Evolutionary conservation across 2,329 filamentous ascomycete species (phyloP).

Genomic region (Alternaria ethzedia): DNA sequence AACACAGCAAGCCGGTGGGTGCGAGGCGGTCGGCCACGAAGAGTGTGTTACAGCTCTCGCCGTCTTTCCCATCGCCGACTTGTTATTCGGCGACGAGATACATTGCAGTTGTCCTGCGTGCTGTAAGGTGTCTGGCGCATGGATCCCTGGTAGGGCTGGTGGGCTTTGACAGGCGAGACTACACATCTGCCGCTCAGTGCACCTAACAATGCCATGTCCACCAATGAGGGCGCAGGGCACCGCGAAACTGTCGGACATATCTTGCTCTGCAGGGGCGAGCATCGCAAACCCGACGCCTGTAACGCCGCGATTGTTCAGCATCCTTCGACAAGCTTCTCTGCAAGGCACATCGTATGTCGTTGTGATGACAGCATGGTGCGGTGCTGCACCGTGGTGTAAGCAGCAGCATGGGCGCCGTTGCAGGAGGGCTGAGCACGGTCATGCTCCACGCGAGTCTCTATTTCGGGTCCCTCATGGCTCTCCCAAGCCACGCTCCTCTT

Average conservation of each 20-base stretch:
- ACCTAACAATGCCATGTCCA: conserved; percentile 23
- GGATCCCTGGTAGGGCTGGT: conserved; percentile 15
- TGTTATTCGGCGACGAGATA: conserved; percentile 15
- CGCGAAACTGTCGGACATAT: conserved; percentile 19
- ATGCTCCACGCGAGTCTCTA: conserved; percentile 32
- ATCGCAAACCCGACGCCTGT: conserved; percentile 5
- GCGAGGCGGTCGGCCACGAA: conserved; percentile 17
- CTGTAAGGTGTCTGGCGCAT: conserved; percentile 6
- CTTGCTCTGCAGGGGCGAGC: conserved; percentile 21
- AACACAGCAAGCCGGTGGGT: conserved; percentile 11
- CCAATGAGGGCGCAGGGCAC: conserved; percentile 18
- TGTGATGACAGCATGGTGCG: conserved; percentile 25
- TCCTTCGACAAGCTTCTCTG: conserved; percentile 5
- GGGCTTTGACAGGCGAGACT: conserved; percentile 13
- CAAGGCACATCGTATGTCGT: conserved; percentile 10
- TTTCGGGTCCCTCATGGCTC: conserved; percentile 32
- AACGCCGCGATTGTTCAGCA: conserved; percentile 9
- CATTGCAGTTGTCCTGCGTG: conserved; percentile 13
- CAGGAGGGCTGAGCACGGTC: conserved; percentile 42
- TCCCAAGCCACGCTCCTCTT: conserved; percentile 42
- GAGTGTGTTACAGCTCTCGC: conserved; percentile 7
- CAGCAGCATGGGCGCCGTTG: conserved; percentile 33
- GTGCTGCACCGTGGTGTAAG: conserved; percentile 34
- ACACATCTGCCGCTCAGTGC: conserved; percentile 28
- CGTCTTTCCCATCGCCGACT: conserved; percentile 10